Evolutionary conservation across 2,329 filamentous ascomycete species (phyloP), one percentile per base, ranked within the genome.

Genomic region (Ophiostoma novo-ulmi): DNA sequence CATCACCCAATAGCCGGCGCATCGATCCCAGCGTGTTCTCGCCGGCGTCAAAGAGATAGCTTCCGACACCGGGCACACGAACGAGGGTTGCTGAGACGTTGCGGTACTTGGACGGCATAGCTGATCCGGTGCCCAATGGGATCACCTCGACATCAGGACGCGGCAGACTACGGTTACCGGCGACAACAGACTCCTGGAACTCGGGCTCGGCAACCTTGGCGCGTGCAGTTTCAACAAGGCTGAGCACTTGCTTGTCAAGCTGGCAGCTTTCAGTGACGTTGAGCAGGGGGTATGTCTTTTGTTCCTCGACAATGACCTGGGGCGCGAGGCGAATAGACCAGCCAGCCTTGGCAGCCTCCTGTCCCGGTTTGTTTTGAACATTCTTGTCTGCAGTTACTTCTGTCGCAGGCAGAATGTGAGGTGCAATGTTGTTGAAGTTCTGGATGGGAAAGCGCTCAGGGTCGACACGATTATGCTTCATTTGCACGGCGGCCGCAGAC

Each of bases 21-120:
- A 99, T 82, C 78, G 97, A 94, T 13, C 94, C 94, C 10, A 98
- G 81, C 0, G 95, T 97, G 76, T 93, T 93, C 80, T 99, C 95
- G 71, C 95, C 95, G 75, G 89, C 92, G 80, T 99, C 95, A 71
- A 99, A 86, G 0, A 99, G 83, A 77, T 97, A 96, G 78, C 87
- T 93, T n/a, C 95, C 95, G 75, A 89, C 86, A 4, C 89, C 91
- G 7, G 95, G 95, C 3, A 97, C 89, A 17, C 91, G 87, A 64
- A 99, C 81, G 5, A 99, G 83, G 0, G 94, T 97, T 1, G 89
- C 89, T 13, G 94, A 97, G 26, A 99, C 95, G 78, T 98, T 99
- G 75, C 95, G 91, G 79, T 97, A 95, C 78, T 96, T 96, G 44
- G 93, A 97, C 1, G 95, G 95, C 20, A 91, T 78, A 0, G 94